Percentiles rank a stretch among this genome's conserved stretches.
phyloP scores from a whole-genome alignment of 192 early-diverging fungal genomes.

The Linnemannia hyalina region DNA sequence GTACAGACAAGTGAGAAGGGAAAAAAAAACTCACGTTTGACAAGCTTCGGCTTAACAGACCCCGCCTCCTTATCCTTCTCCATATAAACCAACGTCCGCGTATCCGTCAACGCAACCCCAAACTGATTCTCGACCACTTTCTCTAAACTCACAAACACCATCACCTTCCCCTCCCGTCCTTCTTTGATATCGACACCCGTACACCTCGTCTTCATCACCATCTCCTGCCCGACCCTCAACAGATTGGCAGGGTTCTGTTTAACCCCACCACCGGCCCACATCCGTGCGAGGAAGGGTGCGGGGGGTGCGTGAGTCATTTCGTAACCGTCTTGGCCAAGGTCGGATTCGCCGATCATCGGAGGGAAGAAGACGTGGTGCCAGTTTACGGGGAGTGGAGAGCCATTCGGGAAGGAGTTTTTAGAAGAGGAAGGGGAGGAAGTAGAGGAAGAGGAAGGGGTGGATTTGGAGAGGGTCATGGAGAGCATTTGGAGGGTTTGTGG shows the following conservation, averaged over 20 bases:
- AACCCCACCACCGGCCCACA: constrained; percentile 91
- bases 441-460: constrained; percentile 12
- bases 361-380: constrained; percentile 89
- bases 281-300: constrained; percentile 76
- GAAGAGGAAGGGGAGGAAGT: neutral
- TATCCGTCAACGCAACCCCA: constrained; percentile 75
- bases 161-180: constrained; percentile 60
- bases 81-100: constrained; percentile 78
- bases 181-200: constrained; percentile 69
- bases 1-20: neutral
- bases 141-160: constrained; percentile 79
- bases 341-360: constrained; percentile 70
- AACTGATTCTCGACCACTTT: constrained; percentile 71
- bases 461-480: constrained; percentile 43
- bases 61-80: constrained; percentile 23
- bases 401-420: constrained; percentile 3
- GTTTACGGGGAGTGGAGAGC: constrained; percentile 71
- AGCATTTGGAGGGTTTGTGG: constrained; percentile 40
- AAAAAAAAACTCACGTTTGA: constrained; percentile 50
- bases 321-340: constrained; percentile 88
- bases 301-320: constrained; percentile 84
- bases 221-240: constrained; percentile 73
- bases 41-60: constrained; percentile 28
- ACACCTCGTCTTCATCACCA: constrained; percentile 69
- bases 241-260: constrained; percentile 70